Base-by-base conservation (phyloP, 1,284 basidiomycete genomes). In the Cryptococcus sp. region DNA sequence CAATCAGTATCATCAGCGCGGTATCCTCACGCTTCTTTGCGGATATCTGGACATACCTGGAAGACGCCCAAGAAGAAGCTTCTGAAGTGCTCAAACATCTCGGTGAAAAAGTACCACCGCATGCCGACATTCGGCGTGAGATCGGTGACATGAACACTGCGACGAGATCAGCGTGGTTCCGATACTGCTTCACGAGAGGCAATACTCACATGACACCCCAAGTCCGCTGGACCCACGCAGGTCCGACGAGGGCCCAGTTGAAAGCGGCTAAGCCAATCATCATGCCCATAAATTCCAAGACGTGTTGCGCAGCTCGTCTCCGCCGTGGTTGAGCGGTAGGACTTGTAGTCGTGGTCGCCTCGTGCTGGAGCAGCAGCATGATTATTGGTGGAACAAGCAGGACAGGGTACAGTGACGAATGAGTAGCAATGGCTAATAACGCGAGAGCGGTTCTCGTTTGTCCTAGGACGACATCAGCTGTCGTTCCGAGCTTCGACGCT, bases 91-190 rank as follows among this genome's bases (percentile, higher is more conserved):
- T 97, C 93, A 69, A 99, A 99, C 88, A 98, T 98, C 76, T 99
- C 94, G 15, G 93, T 97, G 80, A 98, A 97, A 80, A 98, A 98
- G 80, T 99, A 99, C 96, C 96, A 99, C 88, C 91, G 93, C 41
- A 98, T 80, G 3, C 95, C 95, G 8, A 91, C 86, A 70, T 95
- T 97, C 0, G 96, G 96, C 5, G 91, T 92, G 55, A 98, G 78
- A 74, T 95, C 93, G 3, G 88, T 88, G 7, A 93, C 84, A 5
- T 82, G 84, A 22, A 90, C 67, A 45, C 88, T 91, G 64, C 15
- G 31, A 20, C 6, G 19, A 19, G 25, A 40, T 55, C 4, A 47
- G 63, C 48, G 27, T 15, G 11, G 23, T 41, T 15, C 47, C 3
- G 38, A 13, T 25, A 25, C 25, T 25, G 25, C 0, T 1, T 11